These are phyloP conservation scores for Ceratocystis alfenasii DNA, from an alignment of 2,329 filamentous ascomycete genomes.

Conservation along the genomic window DNA sequence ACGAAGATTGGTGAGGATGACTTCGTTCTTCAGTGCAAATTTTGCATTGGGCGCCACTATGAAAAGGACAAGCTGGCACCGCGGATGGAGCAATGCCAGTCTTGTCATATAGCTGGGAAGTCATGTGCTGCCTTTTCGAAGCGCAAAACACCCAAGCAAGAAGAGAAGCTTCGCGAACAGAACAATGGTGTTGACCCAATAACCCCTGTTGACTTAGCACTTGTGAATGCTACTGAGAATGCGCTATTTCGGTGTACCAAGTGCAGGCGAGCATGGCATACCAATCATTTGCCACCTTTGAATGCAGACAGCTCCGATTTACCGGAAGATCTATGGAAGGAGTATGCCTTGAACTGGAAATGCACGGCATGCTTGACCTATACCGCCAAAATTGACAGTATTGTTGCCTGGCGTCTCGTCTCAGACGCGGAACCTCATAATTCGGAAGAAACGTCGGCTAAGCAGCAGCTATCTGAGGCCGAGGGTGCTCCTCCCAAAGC, in stretches of 20 bases:
- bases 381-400: slow-evolving; percentile 55
- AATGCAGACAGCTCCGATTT: slow-evolving; percentile 37
- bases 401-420: slow-evolving; percentile 79
- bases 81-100: slow-evolving; percentile 57
- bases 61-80: slow-evolving; percentile 59
- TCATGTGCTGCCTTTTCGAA: slow-evolving; percentile 65
- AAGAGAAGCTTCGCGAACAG: slow-evolving; percentile 68
- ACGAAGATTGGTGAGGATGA: slow-evolving; percentile 67
- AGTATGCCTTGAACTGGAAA: slow-evolving; percentile 64
- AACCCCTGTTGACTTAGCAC: slow-evolving; percentile 45
- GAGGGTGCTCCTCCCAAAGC: background rate
- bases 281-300: slow-evolving; percentile 60
- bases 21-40: slow-evolving; percentile 83
- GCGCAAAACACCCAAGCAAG: slow-evolving; percentile 62
- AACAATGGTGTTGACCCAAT: slow-evolving; percentile 72
- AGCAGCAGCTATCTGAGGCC: background rate
- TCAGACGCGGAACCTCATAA: slow-evolving; percentile 10
- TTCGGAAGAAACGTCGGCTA: slow-evolving; percentile 22
- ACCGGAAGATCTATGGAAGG: slow-evolving; percentile 45
- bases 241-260: slow-evolving; percentile 71
- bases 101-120: slow-evolving; percentile 51
- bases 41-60: slow-evolving; percentile 58
- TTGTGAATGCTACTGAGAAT: slow-evolving; percentile 63
- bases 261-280: slow-evolving; percentile 73
- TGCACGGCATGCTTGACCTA: slow-evolving; percentile 65